These are phyloP conservation scores for Sodiomyces alkalinus DNA, from an alignment of 2,329 filamentous ascomycete species.

Conservation along the genomic window DNA sequence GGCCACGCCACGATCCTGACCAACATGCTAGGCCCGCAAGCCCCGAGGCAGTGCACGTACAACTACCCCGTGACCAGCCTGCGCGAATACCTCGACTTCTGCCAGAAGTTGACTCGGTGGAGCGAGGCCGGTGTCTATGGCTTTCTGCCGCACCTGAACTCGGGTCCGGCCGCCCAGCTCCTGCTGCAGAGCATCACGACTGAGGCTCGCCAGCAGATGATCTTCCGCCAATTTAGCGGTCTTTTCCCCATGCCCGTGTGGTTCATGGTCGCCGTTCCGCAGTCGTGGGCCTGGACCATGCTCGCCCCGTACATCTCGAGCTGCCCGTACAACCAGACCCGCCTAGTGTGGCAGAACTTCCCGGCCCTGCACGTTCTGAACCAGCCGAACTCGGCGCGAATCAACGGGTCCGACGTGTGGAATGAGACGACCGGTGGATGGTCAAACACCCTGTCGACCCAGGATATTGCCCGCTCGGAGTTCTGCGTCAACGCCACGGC, in stretches of 20 bases:
- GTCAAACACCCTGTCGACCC: constrained; percentile 37
- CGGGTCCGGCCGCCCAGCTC: constrained; percentile 56
- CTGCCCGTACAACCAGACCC: constrained; percentile 58
- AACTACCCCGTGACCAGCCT: constrained; percentile 66
- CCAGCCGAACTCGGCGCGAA: constrained; percentile 58
- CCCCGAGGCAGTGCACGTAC: constrained; percentile 64
- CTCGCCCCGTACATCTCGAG: constrained; percentile 68
- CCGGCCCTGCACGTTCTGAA: constrained; percentile 57
- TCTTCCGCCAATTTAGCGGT: constrained; percentile 71
- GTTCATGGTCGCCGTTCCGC: constrained; percentile 67
- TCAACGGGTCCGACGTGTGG: constrained; percentile 43
- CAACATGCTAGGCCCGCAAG: constrained; percentile 59
- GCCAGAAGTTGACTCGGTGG: constrained; percentile 70
- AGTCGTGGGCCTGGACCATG: constrained; percentile 74
- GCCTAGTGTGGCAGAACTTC: constrained; percentile 75
- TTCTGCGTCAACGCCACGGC: constrained; percentile 42
- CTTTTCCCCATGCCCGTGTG: constrained; percentile 71
- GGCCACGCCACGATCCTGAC: constrained; percentile 64
- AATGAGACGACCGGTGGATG: constrained; percentile 51
- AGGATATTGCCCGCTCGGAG: constrained; percentile 25
- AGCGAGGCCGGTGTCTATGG: constrained; percentile 71
- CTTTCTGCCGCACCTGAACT: constrained; percentile 64
- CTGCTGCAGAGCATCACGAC: constrained; percentile 63
- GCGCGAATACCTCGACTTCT: constrained; percentile 68
- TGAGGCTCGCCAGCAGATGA: constrained; percentile 70